A percentile compares a stretch with the other conserved stretches of the same genome.
These are phyloP conservation scores for Ceratobasidium sp. DNA, from an alignment of 1,284 basidiomycete genomes.

Conservation along the genomic window DNA sequence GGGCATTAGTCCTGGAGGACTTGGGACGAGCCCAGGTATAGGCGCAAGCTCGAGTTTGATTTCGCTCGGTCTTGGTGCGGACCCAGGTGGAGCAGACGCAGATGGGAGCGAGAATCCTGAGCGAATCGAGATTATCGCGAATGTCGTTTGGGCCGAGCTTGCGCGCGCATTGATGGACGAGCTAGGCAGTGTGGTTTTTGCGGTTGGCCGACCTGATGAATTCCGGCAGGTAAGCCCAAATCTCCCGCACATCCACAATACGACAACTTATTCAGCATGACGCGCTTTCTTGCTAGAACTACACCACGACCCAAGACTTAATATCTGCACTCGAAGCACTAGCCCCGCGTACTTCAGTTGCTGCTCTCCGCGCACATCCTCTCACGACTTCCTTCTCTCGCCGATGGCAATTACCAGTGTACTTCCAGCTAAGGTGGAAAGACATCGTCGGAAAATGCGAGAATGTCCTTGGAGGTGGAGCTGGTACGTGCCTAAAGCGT, in stretches of 20 bases:
- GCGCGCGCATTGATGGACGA: slow-evolving; percentile 85
- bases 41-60: slow-evolving; percentile 33
- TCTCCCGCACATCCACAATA: not conserved
- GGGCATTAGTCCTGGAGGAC: slow-evolving; percentile 30
- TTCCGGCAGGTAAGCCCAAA: slow-evolving; percentile 79
- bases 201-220: slow-evolving; percentile 89
- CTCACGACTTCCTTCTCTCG: slow-evolving; percentile 81
- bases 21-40: slow-evolving; percentile 34
- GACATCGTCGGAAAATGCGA: slow-evolving; percentile 87
- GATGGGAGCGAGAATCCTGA: slow-evolving; percentile 52
- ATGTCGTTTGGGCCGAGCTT: slow-evolving; percentile 90
- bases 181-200: slow-evolving; percentile 85
- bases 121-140: slow-evolving; percentile 85
- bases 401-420: slow-evolving; percentile 96
- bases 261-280: too few relatives aligned
- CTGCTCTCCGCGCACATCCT: slow-evolving; percentile 78
- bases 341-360: slow-evolving; percentile 81
- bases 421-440: slow-evolving; percentile 97
- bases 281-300: slow-evolving; percentile 67
- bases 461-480: slow-evolving; percentile 63
- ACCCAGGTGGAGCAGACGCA: not conserved
- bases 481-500: slow-evolving; percentile 5
- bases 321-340: slow-evolving; percentile 86
- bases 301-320: slow-evolving; percentile 86
- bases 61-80: not conserved